These are phyloP conservation scores for Coccomyxa sp. DNA, from an alignment of 139 green algal genomes.

Conservation along the genomic window DNA sequence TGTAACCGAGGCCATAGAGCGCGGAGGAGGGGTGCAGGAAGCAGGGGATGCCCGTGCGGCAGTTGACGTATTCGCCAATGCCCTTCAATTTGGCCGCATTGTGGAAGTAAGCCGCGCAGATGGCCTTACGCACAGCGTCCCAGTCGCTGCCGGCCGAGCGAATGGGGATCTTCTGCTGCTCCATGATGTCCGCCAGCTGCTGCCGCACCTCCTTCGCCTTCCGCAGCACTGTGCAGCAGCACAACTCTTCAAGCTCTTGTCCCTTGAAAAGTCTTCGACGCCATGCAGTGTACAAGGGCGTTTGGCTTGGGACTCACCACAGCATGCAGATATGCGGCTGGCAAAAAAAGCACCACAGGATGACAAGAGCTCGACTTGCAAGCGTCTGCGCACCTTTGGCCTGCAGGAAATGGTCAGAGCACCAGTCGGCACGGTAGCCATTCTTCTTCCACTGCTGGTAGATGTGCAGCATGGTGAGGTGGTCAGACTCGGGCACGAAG, in stretches of 20 bases:
- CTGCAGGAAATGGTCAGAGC: slow-evolving; percentile 92
- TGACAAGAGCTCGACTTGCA: too few relatives aligned
- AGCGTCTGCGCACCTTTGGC: slow-evolving; percentile 47
- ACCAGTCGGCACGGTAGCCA: slow-evolving; percentile 86
- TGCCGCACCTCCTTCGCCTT: slow-evolving; percentile 83
- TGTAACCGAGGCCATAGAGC: slow-evolving; percentile 94
- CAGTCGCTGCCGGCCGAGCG: slow-evolving; percentile 74
- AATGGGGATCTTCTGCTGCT: slow-evolving; percentile 79
- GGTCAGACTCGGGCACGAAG: slow-evolving; percentile 96
- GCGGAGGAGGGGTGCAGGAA: slow-evolving; percentile 87
- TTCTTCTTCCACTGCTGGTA: slow-evolving; percentile 99
- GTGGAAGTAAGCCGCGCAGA: slow-evolving; percentile 96
- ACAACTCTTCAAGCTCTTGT: not conserved
- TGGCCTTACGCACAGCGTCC: slow-evolving; percentile 93
- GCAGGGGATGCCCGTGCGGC: slow-evolving; percentile 75
- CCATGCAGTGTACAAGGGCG: not conserved
- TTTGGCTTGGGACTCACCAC: too few relatives aligned
- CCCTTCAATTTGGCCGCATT: slow-evolving; percentile 94
- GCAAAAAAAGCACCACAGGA: too few relatives aligned
- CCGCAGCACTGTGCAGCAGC: slow-evolving; percentile 53
- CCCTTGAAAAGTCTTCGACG: not conserved
- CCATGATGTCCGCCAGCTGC: slow-evolving; percentile 95
- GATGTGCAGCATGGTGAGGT: slow-evolving; percentile 97
- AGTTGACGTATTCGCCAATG: slow-evolving; percentile 91
- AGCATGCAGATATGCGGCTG: too few relatives aligned